phyloP scores from a whole-genome alignment of 805 yeast species.

The Hanseniaspora singularis region DNA sequence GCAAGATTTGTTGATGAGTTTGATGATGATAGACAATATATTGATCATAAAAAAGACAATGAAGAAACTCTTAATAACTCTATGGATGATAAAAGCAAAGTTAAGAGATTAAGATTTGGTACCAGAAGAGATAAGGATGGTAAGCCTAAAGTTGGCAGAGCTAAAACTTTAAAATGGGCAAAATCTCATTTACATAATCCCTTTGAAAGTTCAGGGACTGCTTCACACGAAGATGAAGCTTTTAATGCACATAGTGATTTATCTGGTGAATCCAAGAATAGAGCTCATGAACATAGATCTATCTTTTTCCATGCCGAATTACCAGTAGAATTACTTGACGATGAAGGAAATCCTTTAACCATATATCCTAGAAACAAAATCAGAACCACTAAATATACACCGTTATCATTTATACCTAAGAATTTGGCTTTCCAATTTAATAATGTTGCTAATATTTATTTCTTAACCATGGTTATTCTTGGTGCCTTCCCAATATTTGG shows the following conservation, averaged over 20 bases:
- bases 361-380: conserved; percentile 80
- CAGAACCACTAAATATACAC: conserved; percentile 91
- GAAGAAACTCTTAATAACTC: not conserved
- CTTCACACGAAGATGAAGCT: conserved; percentile 20
- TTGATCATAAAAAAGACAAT: conserved; percentile 14
- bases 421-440: conserved; percentile 68
- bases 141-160: conserved; percentile 46
- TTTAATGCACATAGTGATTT: conserved; percentile 19
- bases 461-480: conserved; percentile 62
- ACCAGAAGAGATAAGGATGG: conserved; percentile 71
- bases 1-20: conserved; percentile 22
- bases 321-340: conserved; percentile 48
- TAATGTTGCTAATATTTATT: conserved; percentile 83
- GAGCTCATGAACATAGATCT: conserved; percentile 35
- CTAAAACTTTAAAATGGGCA: conserved; percentile 48
- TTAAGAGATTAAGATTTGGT: conserved; percentile 82
- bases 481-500: conserved; percentile 72
- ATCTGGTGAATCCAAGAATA: conserved; percentile 28
- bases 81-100: conserved; percentile 31
- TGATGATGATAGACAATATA: conserved; percentile 17
- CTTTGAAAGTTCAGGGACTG: conserved; percentile 23
- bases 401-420: conserved; percentile 76
- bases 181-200: conserved; percentile 25
- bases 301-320: conserved; percentile 49
- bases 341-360: conserved; percentile 46